These are phyloP conservation scores for Endocalyx cinctus DNA, from an alignment of 2,329 filamentous ascomycete species.

Conservation along the genomic window DNA sequence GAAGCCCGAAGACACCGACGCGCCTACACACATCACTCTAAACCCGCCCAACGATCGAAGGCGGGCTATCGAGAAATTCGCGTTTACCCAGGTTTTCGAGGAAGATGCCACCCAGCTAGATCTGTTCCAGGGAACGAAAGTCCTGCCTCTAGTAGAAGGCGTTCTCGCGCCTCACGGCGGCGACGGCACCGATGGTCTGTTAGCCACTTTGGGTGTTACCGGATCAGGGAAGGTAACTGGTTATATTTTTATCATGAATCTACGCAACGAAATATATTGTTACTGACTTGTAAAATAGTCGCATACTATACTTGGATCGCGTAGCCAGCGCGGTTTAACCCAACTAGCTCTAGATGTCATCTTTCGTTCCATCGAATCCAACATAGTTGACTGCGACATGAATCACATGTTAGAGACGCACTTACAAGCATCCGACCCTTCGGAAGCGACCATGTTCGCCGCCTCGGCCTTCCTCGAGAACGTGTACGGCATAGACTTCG, in stretches of 20 bases:
- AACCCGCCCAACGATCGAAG: constrained; percentile 82
- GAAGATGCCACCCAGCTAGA: constrained; percentile 81
- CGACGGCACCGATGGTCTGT: constrained; percentile 79
- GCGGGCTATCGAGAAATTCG: constrained; percentile 86
- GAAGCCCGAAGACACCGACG: constrained; percentile 37
- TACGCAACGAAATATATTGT: not conserved
- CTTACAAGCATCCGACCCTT: constrained; percentile 70
- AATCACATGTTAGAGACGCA: constrained; percentile 65
- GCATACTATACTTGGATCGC: constrained; percentile 90
- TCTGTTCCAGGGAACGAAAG: constrained; percentile 75
- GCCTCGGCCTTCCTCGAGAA: constrained; percentile 75
- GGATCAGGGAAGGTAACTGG: constrained; percentile 85
- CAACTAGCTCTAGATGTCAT: constrained; percentile 88
- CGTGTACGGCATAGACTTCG: constrained; percentile 65
- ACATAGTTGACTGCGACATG: constrained; percentile 59
- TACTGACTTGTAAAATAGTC: constrained; percentile 52
- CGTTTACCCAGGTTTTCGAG: constrained; percentile 89
- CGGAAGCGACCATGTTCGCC: constrained; percentile 72
- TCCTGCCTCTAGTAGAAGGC: constrained; percentile 72
- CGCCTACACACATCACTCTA: constrained; percentile 66
- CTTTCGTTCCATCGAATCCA: constrained; percentile 73
- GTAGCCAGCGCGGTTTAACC: constrained; percentile 79
- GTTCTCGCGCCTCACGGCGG: constrained; percentile 69
- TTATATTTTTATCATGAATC: not conserved
- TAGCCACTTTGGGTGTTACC: constrained; percentile 90